Percentiles rank a stretch among this genome's conserved stretches.
Conservation (phyloP, 2,329 filamentous ascomycete genomes). For the Fusarium haematococcum region DNA sequence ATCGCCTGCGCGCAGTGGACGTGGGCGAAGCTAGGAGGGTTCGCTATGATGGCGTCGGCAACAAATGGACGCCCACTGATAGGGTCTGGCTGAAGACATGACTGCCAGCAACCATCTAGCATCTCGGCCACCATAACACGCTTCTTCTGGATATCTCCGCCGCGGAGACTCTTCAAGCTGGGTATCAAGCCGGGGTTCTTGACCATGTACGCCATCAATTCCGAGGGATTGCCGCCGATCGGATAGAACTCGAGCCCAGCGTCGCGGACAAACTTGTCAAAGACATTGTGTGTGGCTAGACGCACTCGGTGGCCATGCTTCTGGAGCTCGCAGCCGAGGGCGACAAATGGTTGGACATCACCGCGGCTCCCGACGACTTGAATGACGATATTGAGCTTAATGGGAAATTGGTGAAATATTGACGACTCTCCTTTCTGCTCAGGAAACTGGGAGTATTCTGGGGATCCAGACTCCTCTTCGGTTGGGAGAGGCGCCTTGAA, state of each 20-base stretch:
- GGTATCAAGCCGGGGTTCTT: constrained; percentile 48
- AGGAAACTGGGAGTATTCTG: neutral
- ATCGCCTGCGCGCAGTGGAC: constrained; percentile 60
- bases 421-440: constrained; percentile 2
- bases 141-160: constrained; percentile 45
- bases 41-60: constrained; percentile 63
- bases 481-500: constrained; percentile 9
- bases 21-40: constrained; percentile 62
- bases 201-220: constrained; percentile 45
- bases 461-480: neutral
- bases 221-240: constrained; percentile 64
- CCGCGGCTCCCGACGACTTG: constrained; percentile 84
- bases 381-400: constrained; percentile 74
- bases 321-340: constrained; percentile 76
- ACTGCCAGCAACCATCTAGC: constrained; percentile 47
- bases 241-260: constrained; percentile 64
- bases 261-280: constrained; percentile 60
- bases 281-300: constrained; percentile 73
- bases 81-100: constrained; percentile 37
- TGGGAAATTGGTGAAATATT: constrained; percentile 4
- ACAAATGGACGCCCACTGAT: constrained; percentile 53
- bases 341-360: constrained; percentile 84
- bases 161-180: constrained; percentile 42
- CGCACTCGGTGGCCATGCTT: constrained; percentile 79
- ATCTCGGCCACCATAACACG: constrained; percentile 46